These are phyloP conservation scores for Ceratocystis albifundus DNA, from an alignment of 2,329 filamentous ascomycete species.

Conservation along the genomic window DNA sequence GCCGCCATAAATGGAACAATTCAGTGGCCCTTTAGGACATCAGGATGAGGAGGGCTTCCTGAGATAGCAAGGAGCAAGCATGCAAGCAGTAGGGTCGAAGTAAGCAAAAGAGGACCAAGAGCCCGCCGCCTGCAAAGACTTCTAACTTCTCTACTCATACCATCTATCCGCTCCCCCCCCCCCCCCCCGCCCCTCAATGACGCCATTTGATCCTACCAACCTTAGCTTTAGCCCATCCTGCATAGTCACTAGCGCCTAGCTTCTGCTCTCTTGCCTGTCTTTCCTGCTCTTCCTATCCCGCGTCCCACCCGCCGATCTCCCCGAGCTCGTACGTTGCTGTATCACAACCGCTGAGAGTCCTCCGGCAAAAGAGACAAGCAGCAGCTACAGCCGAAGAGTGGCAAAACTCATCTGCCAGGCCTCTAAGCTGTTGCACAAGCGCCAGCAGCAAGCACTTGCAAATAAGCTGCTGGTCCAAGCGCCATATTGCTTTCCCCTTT, in stretches of 20 bases:
- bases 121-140: background rate
- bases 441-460: background rate
- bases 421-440: background rate
- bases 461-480: conserved; percentile 12
- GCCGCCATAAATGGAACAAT: no score
- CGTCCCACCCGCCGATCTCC: background rate
- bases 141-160: background rate
- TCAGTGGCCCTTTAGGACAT: no score
- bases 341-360: conserved; percentile 15
- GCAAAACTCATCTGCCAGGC: background rate
- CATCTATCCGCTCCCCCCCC: background rate
- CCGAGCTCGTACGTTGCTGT: no score
- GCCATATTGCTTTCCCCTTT: background rate
- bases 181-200: no score
- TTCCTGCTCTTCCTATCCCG: background rate
- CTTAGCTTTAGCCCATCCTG: background rate
- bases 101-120: background rate
- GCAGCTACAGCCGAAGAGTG: background rate
- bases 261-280: background rate
- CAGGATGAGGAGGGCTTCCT: background rate
- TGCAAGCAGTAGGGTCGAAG: background rate
- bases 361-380: conserved; percentile 8
- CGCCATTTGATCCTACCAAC: conserved; percentile 13
- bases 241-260: background rate
- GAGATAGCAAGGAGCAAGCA: background rate